Evolutionary conservation across 176 grass and related monocot species (phyloP).

Genomic region (Alloteropsis semialata): DNA sequence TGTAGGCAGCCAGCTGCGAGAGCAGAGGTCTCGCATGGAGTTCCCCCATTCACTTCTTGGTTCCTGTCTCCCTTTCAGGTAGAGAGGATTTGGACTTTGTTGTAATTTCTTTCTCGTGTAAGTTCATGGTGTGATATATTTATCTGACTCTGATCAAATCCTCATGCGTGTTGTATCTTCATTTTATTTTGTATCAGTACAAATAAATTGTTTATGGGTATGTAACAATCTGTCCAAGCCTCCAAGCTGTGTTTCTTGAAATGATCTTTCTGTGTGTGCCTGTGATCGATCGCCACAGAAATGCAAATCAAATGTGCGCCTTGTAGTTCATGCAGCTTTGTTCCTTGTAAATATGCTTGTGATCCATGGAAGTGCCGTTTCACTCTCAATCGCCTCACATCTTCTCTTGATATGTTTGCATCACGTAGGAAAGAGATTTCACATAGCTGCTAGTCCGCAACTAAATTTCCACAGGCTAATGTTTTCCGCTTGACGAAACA

Average conservation of each 20-base stretch:
- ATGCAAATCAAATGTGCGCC: neutral
- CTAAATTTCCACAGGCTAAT: too few species aligned
- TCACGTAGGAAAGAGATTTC: too few species aligned
- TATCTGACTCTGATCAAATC: neutral
- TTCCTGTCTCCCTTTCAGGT: neutral
- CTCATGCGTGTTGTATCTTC: slow-evolving; percentile 12
- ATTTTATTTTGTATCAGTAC: neutral
- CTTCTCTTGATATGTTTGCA: too few species aligned
- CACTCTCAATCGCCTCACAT: too few species aligned
- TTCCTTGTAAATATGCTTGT: too few species aligned
- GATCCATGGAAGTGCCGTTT: too few species aligned
- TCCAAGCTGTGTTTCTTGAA: too few species aligned
- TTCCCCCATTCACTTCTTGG: slow-evolving; percentile 59
- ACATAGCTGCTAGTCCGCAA: too few species aligned
- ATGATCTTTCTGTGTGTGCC: neutral
- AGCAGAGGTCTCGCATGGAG: slow-evolving; percentile 30
- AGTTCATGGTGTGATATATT: neutral
- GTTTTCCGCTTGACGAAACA: too few species aligned
- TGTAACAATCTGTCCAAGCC: neutral
- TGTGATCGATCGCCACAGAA: neutral
- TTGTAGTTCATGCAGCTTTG: neutral
- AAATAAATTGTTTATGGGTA: neutral
- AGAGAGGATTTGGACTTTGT: neutral
- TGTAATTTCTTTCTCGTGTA: neutral
- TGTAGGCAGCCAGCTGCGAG: too few species aligned